Conservation (phyloP, 306 rosid genomes). For the Potentilla sterilis region DNA sequence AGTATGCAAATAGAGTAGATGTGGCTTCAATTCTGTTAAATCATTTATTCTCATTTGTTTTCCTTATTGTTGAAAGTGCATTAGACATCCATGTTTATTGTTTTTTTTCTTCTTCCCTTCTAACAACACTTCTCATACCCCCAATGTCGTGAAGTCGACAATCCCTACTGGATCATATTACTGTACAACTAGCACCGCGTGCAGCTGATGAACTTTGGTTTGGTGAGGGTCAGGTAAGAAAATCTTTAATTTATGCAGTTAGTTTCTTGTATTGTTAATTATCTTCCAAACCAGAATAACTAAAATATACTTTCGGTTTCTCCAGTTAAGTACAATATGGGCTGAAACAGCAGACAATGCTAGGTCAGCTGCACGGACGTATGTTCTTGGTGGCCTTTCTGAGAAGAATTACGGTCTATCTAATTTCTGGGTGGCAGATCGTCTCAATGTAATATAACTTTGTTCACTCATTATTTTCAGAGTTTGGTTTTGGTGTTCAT, state of each 20-base stretch:
- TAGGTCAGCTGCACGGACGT: slow-evolving; percentile 82
- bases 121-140: slow-evolving; percentile 9
- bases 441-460: slow-evolving; percentile 64
- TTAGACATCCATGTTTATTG: slow-evolving; percentile 4
- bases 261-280: not conserved
- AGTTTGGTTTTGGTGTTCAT: not conserved
- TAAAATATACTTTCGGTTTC: not conserved
- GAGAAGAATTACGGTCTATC: slow-evolving; percentile 75
- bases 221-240: slow-evolving; percentile 70
- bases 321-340: slow-evolving; percentile 97
- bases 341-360: slow-evolving; percentile 98
- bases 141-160: slow-evolving; percentile 67
- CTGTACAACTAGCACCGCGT: slow-evolving; percentile 95
- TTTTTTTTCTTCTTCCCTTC: not conserved
- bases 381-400: slow-evolving; percentile 90
- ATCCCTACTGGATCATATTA: slow-evolving; percentile 87
- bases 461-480: slow-evolving; percentile 13
- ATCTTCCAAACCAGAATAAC: too few relatives aligned
- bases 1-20: slow-evolving; percentile 7
- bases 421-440: slow-evolving; percentile 81
- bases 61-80: slow-evolving; percentile 13
- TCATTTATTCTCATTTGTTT: slow-evolving; percentile 8
- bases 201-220: slow-evolving; percentile 96
- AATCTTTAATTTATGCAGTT: not conserved
- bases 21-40: slow-evolving; percentile 12